phyloP scores from a whole-genome alignment of 805 yeast species.

The Cyberlindnera suaveolens region DNA sequence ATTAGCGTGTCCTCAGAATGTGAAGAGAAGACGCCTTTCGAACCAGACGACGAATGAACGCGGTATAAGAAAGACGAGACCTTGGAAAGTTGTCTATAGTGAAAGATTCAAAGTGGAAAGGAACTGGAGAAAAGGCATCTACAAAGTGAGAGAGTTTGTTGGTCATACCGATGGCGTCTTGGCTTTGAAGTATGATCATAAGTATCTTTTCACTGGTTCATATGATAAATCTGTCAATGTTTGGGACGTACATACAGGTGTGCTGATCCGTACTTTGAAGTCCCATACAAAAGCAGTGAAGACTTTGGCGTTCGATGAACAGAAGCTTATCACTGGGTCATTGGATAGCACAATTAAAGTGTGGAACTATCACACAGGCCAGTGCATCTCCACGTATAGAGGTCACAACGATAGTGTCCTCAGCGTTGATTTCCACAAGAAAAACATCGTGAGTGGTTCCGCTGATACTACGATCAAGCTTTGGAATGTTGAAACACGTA shows the following conservation, averaged over 20 bases:
- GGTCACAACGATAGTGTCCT: conserved; percentile 88
- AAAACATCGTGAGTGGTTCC: conserved; percentile 85
- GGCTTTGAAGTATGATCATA: conserved; percentile 77
- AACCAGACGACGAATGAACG: conserved; percentile 16
- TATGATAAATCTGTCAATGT: conserved; percentile 85
- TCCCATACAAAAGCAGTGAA: conserved; percentile 92
- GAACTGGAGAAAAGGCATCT: conserved; percentile 88
- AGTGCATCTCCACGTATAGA: conserved; percentile 86
- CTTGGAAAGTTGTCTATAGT: conserved; percentile 93
- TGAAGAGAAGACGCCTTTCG: conserved; percentile 23
- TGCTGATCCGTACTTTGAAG: conserved; percentile 63
- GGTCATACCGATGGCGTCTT: conserved; percentile 91
- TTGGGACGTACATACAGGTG: conserved; percentile 87
- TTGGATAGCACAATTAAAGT: conserved; percentile 87
- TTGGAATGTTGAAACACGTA: conserved; percentile 93
- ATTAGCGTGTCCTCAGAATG: conserved; percentile 6
- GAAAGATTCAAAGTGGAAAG: conserved; percentile 89
- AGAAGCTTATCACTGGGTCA: conserved; percentile 87
- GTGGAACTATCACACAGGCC: conserved; percentile 94
- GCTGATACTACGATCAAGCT: conserved; percentile 90
- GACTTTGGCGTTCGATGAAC: conserved; percentile 78
- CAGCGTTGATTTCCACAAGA: conserved; percentile 74
- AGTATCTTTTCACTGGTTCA: conserved; percentile 82
- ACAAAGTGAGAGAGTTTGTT: conserved; percentile 52
- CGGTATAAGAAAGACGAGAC: conserved; percentile 47